Conservation (phyloP, 306 rosid genomes). For the Heteromeles arbutifolia region DNA sequence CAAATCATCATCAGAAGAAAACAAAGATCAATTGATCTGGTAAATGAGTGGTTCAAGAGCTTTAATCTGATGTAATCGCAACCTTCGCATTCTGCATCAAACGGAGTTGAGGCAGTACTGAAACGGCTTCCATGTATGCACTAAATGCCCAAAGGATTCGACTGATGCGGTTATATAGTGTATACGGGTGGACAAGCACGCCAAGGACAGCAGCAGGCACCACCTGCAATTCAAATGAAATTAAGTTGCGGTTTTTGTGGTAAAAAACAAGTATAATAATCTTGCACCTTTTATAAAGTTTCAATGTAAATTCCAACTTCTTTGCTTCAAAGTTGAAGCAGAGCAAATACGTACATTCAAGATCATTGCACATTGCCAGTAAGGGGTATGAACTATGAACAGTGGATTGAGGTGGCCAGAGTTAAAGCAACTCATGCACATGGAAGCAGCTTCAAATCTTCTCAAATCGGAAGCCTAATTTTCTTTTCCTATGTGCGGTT, state of each 20-base stretch:
- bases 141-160: slow-evolving; percentile 56
- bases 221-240: slow-evolving; percentile 32
- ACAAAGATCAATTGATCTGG: background rate
- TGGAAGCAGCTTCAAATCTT: background rate
- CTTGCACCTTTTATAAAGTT: background rate
- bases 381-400: background rate
- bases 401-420: background rate
- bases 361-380: background rate
- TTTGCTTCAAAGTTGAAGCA: background rate
- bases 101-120: slow-evolving; percentile 75
- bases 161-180: background rate
- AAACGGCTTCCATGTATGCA: slow-evolving; percentile 55
- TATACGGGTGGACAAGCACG: slow-evolving; percentile 33
- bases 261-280: background rate
- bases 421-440: background rate
- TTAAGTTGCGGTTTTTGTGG: background rate
- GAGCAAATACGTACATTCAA: background rate
- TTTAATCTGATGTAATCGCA: background rate
- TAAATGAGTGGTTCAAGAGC: background rate
- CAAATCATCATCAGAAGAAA: background rate
- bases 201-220: slow-evolving; percentile 50
- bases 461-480: background rate
- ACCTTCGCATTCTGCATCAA: slow-evolving; percentile 83
- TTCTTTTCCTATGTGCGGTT: background rate
- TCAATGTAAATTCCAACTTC: background rate